Conservation (phyloP, 1,284 basidiomycete genomes). For the Austroboletus niveus region DNA sequence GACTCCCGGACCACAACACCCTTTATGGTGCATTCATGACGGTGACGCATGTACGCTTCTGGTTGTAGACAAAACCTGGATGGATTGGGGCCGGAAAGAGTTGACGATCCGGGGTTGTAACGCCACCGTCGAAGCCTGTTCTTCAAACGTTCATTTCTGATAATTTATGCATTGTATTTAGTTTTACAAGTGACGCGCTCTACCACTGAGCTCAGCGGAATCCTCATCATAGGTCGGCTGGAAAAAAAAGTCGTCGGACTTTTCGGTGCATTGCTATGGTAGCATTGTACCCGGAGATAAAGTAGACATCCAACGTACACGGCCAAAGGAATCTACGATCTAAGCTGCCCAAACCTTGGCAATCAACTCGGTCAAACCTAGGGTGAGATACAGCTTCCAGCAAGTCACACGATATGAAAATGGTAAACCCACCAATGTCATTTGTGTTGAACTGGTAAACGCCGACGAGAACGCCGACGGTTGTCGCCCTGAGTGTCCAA, state of each 20-base stretch:
- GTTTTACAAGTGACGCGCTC: slow-evolving; percentile 55
- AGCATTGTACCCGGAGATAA: too few relatives aligned
- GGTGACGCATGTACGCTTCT: too few relatives aligned
- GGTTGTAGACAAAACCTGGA: too few relatives aligned
- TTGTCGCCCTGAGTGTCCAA: slow-evolving; percentile 79
- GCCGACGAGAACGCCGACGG: slow-evolving; percentile 85
- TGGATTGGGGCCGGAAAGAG: too few relatives aligned
- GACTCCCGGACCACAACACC: too few relatives aligned
- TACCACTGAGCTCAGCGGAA: slow-evolving; percentile 61
- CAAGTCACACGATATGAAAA: slow-evolving; percentile 5
- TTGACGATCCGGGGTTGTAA: too few relatives aligned
- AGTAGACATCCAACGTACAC: too few relatives aligned
- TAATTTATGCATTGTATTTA: slow-evolving; percentile 35
- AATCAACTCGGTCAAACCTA: slow-evolving; percentile 73
- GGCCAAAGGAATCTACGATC: not conserved
- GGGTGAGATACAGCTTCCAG: slow-evolving; percentile 6
- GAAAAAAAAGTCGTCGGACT: too few relatives aligned
- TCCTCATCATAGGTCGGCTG: not conserved
- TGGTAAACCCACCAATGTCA: slow-evolving; percentile 75
- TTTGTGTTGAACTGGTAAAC: slow-evolving; percentile 98
- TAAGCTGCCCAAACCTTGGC: slow-evolving; percentile 65
- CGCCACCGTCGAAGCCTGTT: too few relatives aligned
- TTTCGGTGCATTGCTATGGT: too few relatives aligned
- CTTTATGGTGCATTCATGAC: too few relatives aligned
- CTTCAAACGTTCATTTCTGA: not conserved